Evolutionary conservation across 192 early-diverging fungal genomes (phyloP).

Genomic region (Coemansia sp.): DNA sequence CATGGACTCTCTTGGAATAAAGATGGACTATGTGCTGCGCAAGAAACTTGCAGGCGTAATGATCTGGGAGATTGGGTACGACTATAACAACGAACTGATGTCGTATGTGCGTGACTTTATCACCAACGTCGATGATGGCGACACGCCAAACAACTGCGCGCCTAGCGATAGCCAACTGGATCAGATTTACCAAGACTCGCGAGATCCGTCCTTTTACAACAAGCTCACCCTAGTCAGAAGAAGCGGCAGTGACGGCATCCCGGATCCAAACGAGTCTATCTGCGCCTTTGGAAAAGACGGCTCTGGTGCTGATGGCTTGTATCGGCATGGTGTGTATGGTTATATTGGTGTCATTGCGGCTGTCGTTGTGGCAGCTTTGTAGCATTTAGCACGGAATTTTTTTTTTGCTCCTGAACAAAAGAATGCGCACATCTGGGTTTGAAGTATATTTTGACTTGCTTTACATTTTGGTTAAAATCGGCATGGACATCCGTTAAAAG

Average conservation of each 20-base stretch:
- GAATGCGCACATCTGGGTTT: too few relatives aligned
- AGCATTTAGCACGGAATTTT: not conserved
- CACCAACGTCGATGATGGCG: constrained; percentile 26
- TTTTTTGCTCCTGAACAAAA: not conserved
- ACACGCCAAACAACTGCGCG: constrained; percentile 36
- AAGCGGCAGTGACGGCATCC: constrained; percentile 3
- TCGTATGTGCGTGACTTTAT: constrained; percentile 54
- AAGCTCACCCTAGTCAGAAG: constrained; percentile 13
- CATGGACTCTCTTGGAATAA: constrained; percentile 62
- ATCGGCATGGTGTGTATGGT: not conserved
- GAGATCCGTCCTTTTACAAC: constrained; percentile 51
- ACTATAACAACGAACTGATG: constrained; percentile 68
- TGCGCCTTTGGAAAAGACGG: constrained; percentile 33
- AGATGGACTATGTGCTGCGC: constrained; percentile 64
- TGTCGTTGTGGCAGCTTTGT: constrained; percentile 1
- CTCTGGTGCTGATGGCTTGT: constrained; percentile 4
- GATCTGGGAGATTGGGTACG: constrained; percentile 75
- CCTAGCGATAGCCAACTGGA: constrained; percentile 42
- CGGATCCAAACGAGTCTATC: constrained; percentile 24
- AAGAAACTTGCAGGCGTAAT: constrained; percentile 70
- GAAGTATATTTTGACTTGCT: not conserved
- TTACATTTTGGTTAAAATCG: not conserved
- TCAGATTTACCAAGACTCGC: constrained; percentile 32
- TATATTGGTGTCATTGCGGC: not conserved
- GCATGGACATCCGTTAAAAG: not conserved